Evolutionary conservation across 2,329 filamentous ascomycete species (phyloP).

Genomic region (Aspergillus bombycis): DNA sequence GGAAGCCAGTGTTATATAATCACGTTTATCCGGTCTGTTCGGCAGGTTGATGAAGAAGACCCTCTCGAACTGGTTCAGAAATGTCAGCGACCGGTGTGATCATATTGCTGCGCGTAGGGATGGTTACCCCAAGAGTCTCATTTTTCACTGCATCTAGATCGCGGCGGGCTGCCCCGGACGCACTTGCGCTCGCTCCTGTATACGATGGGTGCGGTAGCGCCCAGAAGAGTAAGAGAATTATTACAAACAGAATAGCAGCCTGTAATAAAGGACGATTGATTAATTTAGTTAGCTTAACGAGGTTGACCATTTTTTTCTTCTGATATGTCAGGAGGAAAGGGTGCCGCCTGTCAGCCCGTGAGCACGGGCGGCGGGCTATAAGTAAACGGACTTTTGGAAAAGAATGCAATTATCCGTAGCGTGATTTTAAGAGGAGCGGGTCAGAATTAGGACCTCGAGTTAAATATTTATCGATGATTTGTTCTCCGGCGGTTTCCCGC

Average conservation of each 20-base stretch:
- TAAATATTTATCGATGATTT: background rate
- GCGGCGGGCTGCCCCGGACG: background rate
- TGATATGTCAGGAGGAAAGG: background rate
- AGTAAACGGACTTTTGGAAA: background rate
- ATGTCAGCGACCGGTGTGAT: too few species aligned
- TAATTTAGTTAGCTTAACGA: background rate
- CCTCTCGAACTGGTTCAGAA: too few species aligned
- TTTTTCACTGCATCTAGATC: background rate
- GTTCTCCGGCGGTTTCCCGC: background rate
- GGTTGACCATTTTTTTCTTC: background rate
- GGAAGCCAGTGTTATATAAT: too few species aligned
- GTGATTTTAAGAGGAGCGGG: background rate
- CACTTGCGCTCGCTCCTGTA: background rate
- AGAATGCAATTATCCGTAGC: background rate
- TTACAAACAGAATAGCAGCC: background rate
- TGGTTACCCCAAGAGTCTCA: too few species aligned
- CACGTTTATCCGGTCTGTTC: too few species aligned
- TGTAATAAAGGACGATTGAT: background rate
- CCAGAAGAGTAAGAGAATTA: background rate
- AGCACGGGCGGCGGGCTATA: background rate
- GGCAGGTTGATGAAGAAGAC: too few species aligned
- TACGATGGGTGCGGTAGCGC: background rate
- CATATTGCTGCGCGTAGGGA: too few species aligned
- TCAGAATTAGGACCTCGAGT: background rate
- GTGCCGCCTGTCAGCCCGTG: background rate